Base-by-base conservation (phyloP, 768 basidiomycete species). In the Terana coerulea region DNA sequence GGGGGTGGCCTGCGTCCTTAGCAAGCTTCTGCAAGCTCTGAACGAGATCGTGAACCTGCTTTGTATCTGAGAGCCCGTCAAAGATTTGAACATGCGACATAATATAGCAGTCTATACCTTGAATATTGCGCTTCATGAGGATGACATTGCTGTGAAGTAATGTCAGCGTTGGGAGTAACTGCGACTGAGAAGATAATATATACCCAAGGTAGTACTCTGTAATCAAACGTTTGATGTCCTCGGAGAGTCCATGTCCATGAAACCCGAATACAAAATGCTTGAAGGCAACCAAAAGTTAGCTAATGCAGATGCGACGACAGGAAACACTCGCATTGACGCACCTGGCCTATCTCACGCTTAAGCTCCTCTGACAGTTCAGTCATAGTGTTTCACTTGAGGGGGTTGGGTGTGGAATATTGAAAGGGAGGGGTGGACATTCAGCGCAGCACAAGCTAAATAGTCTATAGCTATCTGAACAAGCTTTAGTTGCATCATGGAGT, bases 181-280 rank as follows among this genome's bases (percentile, higher is more conserved):
- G 9, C 11, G 11, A 25, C 17, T 15, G n/a, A 22, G n/a, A 11
- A 24, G 15, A 26, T 5, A 5, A 35, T 35, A 59, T 69, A 22
- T 55, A 75, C 67, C 85, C 86, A 43, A 86, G 70, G 63, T 80
- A 69, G 67, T 86, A 86, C 40, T 84, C 77, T 30, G 66, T 66
- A 44, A 87, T 83, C 49, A 87, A 76, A 0, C 68, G 72, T 57
- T 69, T 74, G 54, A 80, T 75, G 51, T 85, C 72, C 25, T 76
- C 69, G 53, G 68, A 78, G 29, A 76, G 66, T 45, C 77, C 68
- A 31, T 75, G 66, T 3, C 84, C 84, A 60, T 83, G 80, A 62
- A 86, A 87, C 15, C 86, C 86, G 54, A 84, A 71, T 12, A 88
- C 80, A 58, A 88, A 86, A 61, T 86, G 85, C n/a, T n/a, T n/a